phyloP scores from a whole-genome alignment of 768 basidiomycete genomes.

The Hemileccinum rubropunctum region DNA sequence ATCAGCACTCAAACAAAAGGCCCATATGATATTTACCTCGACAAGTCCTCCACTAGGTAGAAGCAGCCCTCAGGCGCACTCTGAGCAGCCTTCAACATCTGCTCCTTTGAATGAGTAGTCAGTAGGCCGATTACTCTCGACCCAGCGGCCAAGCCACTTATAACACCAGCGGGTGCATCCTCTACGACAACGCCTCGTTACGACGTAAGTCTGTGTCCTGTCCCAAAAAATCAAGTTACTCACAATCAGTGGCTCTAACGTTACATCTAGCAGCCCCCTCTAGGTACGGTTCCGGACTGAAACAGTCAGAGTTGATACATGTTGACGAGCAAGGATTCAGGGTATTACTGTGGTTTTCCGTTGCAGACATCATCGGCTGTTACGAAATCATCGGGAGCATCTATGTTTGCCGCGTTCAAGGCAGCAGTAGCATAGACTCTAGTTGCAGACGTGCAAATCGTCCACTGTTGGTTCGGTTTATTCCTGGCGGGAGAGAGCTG shows the following conservation, averaged over 20 bases:
- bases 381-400: conserved; percentile 71
- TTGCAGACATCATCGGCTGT: conserved; percentile 78
- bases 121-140: conserved; percentile 80
- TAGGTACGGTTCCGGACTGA: conserved; percentile 86
- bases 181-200: conserved; percentile 77
- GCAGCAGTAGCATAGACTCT: conserved; percentile 71
- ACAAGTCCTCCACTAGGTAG: conserved; percentile 71
- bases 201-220: conserved; percentile 6
- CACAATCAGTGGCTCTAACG: conserved; percentile 44
- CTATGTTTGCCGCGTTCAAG: conserved; percentile 60
- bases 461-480: conserved; percentile 67
- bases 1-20: neutral
- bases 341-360: conserved; percentile 73
- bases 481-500: conserved; percentile 29
- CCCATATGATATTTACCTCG: conserved; percentile 44
- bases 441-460: conserved; percentile 87
- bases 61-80: conserved; percentile 31
- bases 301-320: neutral
- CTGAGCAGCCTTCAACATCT: conserved; percentile 60
- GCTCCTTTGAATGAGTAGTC: conserved; percentile 73
- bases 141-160: conserved; percentile 77
- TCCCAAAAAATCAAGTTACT: conserved; percentile 5
- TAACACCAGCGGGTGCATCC: conserved; percentile 86
- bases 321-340: neutral
- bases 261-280: conserved; percentile 74